Evolutionary conservation across 495 filamentous ascomycete genomes (phyloP), one percentile per base, ranked within the genome.

Genomic region (Pyrenula massariospora): DNA sequence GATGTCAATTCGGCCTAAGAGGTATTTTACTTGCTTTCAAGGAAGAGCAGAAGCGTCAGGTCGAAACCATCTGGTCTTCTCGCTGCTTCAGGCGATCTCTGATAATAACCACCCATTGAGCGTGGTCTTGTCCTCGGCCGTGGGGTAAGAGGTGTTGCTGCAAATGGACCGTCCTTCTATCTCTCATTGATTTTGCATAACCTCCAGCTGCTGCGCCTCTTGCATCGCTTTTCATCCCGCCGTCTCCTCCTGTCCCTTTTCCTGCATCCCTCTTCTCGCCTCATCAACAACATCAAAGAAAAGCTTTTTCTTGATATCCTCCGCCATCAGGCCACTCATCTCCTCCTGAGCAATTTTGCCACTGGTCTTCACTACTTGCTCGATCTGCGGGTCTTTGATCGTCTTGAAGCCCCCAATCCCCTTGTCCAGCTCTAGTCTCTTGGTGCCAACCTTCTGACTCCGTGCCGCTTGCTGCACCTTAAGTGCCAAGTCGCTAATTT

Each of bases 331-430:
- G 0, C 93, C 92, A 50, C 86, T 86, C 56, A 83, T 80, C 74
- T 98, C 93, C 69, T 96, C 93, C 22, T 82, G 84, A 2, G 85
- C 82, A 64, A 96, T 85, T 64, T 89, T 88, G 61, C 85, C 84
- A 48, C 88, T 83, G 48, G 90, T 87, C 52, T 80, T 79, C 10
- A 89, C 84, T 10, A 95, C 71, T 74, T 94, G 93, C 12, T 88
- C 87, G 54, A 96, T 65, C 61, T 86, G 82, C 48, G 73, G 72
- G 54, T 91, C 87, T 10, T 77, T 75, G 24, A 59, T 36, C 12
- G 61, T 57, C 12, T 58, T 60, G 11, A 24, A 54, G 8, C 31
- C 31, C 15, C 8, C 5, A 42, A 5, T 42, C 31, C 8, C 31
- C 15, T 42, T 42, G 31, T 42, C 31, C 5, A 42, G 31, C 31